A percentile compares a stretch with the other conserved stretches of the same genome.
phyloP scores from a whole-genome alignment of 31 red algal species.

The Endocladia muricata region DNA sequence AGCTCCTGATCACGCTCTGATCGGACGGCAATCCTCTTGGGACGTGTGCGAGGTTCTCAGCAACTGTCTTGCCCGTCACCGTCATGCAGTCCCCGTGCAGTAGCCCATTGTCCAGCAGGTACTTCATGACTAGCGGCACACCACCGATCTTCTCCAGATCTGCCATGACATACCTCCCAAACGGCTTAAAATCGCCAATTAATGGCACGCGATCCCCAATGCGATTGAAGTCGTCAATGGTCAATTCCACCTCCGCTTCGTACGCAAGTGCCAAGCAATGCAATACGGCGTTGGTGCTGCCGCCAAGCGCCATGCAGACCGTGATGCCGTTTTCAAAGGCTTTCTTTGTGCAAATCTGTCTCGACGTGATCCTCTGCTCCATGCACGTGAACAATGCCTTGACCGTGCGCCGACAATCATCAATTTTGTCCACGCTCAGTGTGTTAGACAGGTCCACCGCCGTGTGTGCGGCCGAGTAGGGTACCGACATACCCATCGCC shows the following conservation, averaged over 20 bases:
- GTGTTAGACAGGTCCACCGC: slow-evolving; percentile 68
- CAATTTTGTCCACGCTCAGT: slow-evolving; percentile 69
- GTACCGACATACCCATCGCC: slow-evolving; percentile 94
- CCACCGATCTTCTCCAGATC: slow-evolving; percentile 95
- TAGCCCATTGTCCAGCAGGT: slow-evolving; percentile 73
- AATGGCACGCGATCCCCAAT: slow-evolving; percentile 88
- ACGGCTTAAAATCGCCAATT: slow-evolving; percentile 95
- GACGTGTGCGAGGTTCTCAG: slow-evolving; percentile 76
- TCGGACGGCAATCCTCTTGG: slow-evolving; percentile 39
- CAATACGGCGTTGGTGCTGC: slow-evolving; percentile 95
- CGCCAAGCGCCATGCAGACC: slow-evolving; percentile 92
- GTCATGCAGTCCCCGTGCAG: slow-evolving; percentile 98
- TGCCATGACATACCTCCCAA: slow-evolving; percentile 95
- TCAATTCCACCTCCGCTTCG: slow-evolving; percentile 89
- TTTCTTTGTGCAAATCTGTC: slow-evolving; percentile 83
- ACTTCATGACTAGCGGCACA: slow-evolving; percentile 95
- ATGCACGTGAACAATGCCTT: slow-evolving; percentile 91
- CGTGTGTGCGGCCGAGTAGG: slow-evolving; percentile 89
- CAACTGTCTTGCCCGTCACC: slow-evolving; percentile 93
- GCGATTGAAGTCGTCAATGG: slow-evolving; percentile 91
- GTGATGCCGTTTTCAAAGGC: slow-evolving; percentile 97
- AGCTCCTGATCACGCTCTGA: slow-evolving; percentile 68
- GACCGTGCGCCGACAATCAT: slow-evolving; percentile 69
- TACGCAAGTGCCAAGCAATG: slow-evolving; percentile 92
- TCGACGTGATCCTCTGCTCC: slow-evolving; percentile 76